Percentiles rank a stretch among this genome's conserved stretches.
Conservation (phyloP, 768 basidiomycete genomes). For the Mycena alexandri region DNA sequence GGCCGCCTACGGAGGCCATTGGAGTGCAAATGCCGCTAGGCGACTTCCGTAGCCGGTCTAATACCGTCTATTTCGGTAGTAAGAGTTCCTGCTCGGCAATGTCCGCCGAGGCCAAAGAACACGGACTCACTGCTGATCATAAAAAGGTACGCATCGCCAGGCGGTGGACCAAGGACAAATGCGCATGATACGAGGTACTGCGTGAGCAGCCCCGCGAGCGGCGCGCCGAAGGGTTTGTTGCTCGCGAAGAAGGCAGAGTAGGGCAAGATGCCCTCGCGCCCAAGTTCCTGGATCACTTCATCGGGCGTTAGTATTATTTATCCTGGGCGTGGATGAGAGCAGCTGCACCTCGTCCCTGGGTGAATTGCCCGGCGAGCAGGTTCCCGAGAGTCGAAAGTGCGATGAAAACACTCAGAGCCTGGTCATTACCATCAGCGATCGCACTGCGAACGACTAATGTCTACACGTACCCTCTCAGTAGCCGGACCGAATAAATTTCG, state of each 20-base stretch:
- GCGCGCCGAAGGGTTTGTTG: slow-evolving; percentile 72
- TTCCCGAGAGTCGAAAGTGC: slow-evolving; percentile 77
- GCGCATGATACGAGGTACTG: slow-evolving; percentile 56
- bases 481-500: slow-evolving; percentile 76
- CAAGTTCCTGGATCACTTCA: slow-evolving; percentile 72
- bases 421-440: not conserved
- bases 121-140: slow-evolving; percentile 64
- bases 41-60: too few relatives aligned
- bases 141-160: slow-evolving; percentile 78
- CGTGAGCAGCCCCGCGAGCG: slow-evolving; percentile 66
- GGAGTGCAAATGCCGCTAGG: too few relatives aligned
- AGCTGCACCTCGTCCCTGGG: slow-evolving; percentile 48
- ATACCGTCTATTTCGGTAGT: too few relatives aligned
- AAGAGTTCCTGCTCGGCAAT: too few relatives aligned
- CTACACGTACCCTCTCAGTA: slow-evolving; percentile 64
- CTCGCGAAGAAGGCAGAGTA: slow-evolving; percentile 72
- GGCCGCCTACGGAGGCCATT: too few relatives aligned
- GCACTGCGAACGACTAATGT: not conserved
- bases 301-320: slow-evolving; percentile 27
- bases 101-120: not conserved
- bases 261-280: slow-evolving; percentile 72
- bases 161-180: slow-evolving; percentile 59
- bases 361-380: slow-evolving; percentile 71
- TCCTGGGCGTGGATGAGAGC: too few relatives aligned
- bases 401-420: slow-evolving; percentile 74